Evolutionary conservation across 257 asterid genomes (phyloP), one percentile per base, ranked within the genome.

Genomic region (Perilla frutescens): DNA sequence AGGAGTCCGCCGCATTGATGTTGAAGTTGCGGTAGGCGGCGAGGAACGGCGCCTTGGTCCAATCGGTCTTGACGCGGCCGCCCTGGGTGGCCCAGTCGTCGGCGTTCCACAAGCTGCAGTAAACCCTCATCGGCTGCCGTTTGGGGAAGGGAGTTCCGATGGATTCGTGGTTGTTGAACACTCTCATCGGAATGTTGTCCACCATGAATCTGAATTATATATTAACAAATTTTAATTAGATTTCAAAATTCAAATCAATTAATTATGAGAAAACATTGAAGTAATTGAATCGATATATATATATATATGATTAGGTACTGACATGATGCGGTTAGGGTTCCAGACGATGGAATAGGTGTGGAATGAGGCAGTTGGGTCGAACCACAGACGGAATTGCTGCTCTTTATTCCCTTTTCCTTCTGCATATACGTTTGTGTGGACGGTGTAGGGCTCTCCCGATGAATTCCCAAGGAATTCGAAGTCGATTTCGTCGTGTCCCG

Each of bases 261-360:
- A 6, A 32, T 8, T 43, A 20, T 20, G 26, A 20, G 26, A 20
- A 20, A 20, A 20, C 26, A 20, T 20, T 20, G 26, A 20, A 20
- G 26, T 20, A 20, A 20, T 20, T 20, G 26, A 20, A 20, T 20
- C 26, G 26, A 20, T 20, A 20, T 20, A 20, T 20, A 1, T n/a
- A n/a, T n/a, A n/a, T n/a, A 20, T 0, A 20, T 20, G 26, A 20
- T 20, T 20, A 4, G n/a, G 2, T 14, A 12, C 70, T 62, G 2
- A 50, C 77, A 72, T 72, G 62, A 72, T 70, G 47, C 75, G 77
- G 1, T 39, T 62, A 26, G 77, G 60, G 39, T 73, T 73, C 77
- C 77, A 73, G 40, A 73, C 20, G 66, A 73, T 63, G 26, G 77
- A 26, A 58, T 73, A 73, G 8, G 72, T 73, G 77, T 73, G 77